A percentile compares a stretch with the other conserved stretches of the same genome.
Conservation (phyloP, 2,329 filamentous ascomycete species). For the Calycina herbarum region DNA sequence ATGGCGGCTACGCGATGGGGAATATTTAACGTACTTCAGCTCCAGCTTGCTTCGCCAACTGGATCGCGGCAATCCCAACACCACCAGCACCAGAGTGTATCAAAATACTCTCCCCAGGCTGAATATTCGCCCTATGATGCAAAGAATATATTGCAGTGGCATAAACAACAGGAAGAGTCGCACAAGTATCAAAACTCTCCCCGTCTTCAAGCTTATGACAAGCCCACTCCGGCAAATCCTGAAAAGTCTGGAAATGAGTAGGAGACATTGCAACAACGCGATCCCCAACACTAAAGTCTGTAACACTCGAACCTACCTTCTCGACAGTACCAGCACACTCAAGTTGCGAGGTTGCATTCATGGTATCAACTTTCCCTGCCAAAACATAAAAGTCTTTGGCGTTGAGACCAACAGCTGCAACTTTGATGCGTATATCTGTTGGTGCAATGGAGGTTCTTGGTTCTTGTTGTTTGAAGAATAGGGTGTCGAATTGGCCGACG, state of each 20-base stretch:
- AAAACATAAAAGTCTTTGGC: constrained; percentile 6
- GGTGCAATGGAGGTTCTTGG: neutral
- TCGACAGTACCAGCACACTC: constrained; percentile 31
- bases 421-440: neutral
- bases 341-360: constrained; percentile 9
- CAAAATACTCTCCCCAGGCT: constrained; percentile 25
- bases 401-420: neutral
- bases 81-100: constrained; percentile 37
- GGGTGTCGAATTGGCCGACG: neutral
- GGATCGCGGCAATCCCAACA: constrained; percentile 38
- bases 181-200: constrained; percentile 45
- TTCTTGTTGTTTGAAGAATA: constrained; percentile 2
- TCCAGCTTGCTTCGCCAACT: constrained; percentile 31
- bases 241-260: constrained; percentile 18
- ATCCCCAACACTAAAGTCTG: constrained; percentile 31
- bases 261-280: constrained; percentile 37
- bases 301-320: constrained; percentile 30
- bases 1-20: no score
- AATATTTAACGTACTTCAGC: constrained; percentile 21
- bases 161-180: constrained; percentile 25
- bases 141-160: constrained; percentile 9
- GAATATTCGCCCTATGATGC: constrained; percentile 3
- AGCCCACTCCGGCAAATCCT: neutral
- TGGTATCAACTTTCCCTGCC: neutral
- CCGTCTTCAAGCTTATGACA: constrained; percentile 44